Evolutionary conservation across 129 eudicot species (phyloP), one percentile per base, ranked within the genome.

Genomic region (Pulicaria dysenterica): DNA sequence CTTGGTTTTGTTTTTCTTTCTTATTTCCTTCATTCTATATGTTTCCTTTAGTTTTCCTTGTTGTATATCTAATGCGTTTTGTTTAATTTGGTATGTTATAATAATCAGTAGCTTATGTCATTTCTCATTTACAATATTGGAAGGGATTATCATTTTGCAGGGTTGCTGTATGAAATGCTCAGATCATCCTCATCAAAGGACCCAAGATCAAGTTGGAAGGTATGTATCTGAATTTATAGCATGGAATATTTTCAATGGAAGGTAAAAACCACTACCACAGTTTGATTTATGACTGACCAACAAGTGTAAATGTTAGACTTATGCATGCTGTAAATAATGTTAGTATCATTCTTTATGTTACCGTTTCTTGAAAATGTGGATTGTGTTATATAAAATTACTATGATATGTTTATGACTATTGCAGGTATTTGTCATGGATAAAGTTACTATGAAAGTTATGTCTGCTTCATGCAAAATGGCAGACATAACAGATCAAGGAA

Each of bases 351-450:
- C 49, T 73, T 50, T 47, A 51, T 31, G 64, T 16, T 44, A 15
- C 54, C 43, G 13, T 24, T 7, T 62, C 47, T 34, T 70, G 48
- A 62, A 71, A 50, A 63, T 3, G 46, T 46, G n/a, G 40, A 50
- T 15, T 41, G 50, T 54, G 24, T 36, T 5, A 44, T 17, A 14
- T 13, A 51, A 34, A 34, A 39, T 19, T 14, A 14, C 42, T 45
- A 19, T 38, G 37, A 63, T 62, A 60, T 70, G 2, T 81, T 5
- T 45, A 39, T 59, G 60, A 53, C 58, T 16, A 73, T 42, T 61
- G 36, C 81, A 91, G 99, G 96, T 95, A 62, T 85, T 95, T 61
- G 90, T 95, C 78, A 95, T 95, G 99, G 99, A 95, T 78, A 95
- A 80, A 82, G 89, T 95, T 56, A 95, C 99, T 8, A 83, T 95